Evolutionary conservation across 2,329 filamentous ascomycete species (phyloP), one percentile per base, ranked within the genome.

Genomic region (Trichoderma endophyticum): DNA sequence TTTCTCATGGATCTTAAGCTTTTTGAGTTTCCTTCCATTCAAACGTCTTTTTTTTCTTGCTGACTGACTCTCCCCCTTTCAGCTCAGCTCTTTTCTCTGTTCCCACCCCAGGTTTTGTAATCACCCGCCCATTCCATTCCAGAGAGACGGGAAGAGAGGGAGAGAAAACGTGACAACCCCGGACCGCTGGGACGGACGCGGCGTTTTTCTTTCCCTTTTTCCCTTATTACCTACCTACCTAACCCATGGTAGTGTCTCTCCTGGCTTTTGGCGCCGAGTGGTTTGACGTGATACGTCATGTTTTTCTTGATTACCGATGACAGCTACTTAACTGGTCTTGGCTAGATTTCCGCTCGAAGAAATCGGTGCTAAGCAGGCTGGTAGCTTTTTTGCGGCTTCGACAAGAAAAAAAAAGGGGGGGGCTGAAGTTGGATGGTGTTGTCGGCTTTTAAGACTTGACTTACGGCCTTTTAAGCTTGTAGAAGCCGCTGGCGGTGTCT

Each of bases 241-340:
- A 59, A n/a, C 28, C 24, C 14, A 15, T 57, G 54, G 15, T 21
- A 14, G 18, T n/a, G 18, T 18, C 7, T 18, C 21, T 21, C 18
- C 43, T 65, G 3, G 34, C 34, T n/a, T 15, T 15, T 12, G 8
- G 14, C 12, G 21, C 26, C 18, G 14, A 36, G 28, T 18, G 66
- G 28, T 32, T 32, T 66, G 63, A 36, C 63, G 36, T 67, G 51
- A 54, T 51, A 60, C 56, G 36, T 61, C 56, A 60, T 34, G 12
- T n/a, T 66, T 24, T 24, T 18, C 18, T 39, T 56, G 28, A n/a
- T 36, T 62, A 15, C 39, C 28, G 30, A 48, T 70, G 66, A 70
- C 66, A 61, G 28, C 14, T n/a, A 36, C 24, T 70, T 61, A 36
- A 28, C 66, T 62, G 28, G 57, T 70, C 28, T 70, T 70, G 57